phyloP scores from a whole-genome alignment of 1,139 yeast species.

The Trichomonascaceae sp. region DNA sequence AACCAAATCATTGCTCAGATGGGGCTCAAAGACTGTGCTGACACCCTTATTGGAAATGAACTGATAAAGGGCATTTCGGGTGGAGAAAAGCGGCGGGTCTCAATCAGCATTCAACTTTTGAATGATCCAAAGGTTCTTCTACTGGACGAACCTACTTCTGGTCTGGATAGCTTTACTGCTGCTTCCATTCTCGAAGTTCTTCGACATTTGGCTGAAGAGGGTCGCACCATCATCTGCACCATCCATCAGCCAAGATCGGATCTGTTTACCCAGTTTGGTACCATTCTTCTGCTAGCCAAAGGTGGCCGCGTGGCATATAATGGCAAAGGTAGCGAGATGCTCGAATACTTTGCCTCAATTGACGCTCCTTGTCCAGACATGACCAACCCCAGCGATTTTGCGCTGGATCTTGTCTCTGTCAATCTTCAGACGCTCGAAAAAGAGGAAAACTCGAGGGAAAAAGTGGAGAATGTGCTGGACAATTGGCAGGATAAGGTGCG shows the following conservation, averaged over 20 bases:
- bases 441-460: slow-evolving; percentile 27
- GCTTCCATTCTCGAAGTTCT: slow-evolving; percentile 52
- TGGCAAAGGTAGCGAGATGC: slow-evolving; percentile 29
- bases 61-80: slow-evolving; percentile 70
- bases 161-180: slow-evolving; percentile 73
- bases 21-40: slow-evolving; percentile 69
- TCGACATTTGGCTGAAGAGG: slow-evolving; percentile 42
- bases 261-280: slow-evolving; percentile 49
- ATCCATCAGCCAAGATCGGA: slow-evolving; percentile 77
- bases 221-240: slow-evolving; percentile 63
- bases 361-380: slow-evolving; percentile 46
- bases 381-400: slow-evolving; percentile 60
- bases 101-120: slow-evolving; percentile 66
- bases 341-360: slow-evolving; percentile 32
- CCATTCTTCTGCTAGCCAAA: slow-evolving; percentile 51
- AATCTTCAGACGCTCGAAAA: slow-evolving; percentile 26
- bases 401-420: slow-evolving; percentile 53
- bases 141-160: slow-evolving; percentile 83
- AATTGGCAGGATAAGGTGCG: slow-evolving; percentile 15
- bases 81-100: slow-evolving; percentile 73
- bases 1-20: slow-evolving; percentile 48
- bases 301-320: slow-evolving; percentile 64
- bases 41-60: slow-evolving; percentile 63
- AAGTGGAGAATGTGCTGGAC: slow-evolving; percentile 20
- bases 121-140: slow-evolving; percentile 59